Evolutionary conservation across 2,329 filamentous ascomycete genomes (phyloP), one percentile per base, ranked within the genome.

Genomic region (Pseudonectria buxi): DNA sequence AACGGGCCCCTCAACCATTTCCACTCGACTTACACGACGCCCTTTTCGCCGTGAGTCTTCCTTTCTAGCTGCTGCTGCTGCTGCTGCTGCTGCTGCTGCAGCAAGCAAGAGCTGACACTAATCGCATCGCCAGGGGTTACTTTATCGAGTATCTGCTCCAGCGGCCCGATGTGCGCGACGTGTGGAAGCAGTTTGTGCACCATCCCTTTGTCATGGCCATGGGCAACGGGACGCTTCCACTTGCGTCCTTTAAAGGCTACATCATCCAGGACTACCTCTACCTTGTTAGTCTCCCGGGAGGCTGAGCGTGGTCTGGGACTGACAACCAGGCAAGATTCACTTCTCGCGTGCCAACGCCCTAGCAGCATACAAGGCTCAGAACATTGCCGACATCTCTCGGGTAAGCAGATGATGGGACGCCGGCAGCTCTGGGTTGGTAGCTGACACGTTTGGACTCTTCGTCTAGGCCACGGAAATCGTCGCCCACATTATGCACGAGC

Each of bases 241-340:
- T 83, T 1, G 76, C 83, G 28, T 81, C 79, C 0, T 96, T 95
- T 68, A 92, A 88, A 58, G 74, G 83, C 26, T 96, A 95, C 56
- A 76, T 96, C 37, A 73, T 92, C 9, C 90, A 96, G 51, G 90
- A 96, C 53, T 95, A 95, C 53, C 69, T 95, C 4, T 96, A 92
- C 54, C 65, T 95, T 28, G 84, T 92, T 51, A 28, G 70, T 54
- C 12, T 13, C 10, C 24, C 24, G 12, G 1, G 11, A 4, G 3
- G 13, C 13, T 4, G 10, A 12, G 10, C 7, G 29, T 37, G 35
- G 40, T 12, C 6, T 14, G 12, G 26, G 12, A 13, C 33, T 26
- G 18, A 28, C 2, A 10, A 9, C 26, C 4, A 7, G 5, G 10
- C 6, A 18, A 88, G 82, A 73, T 84, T 30, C 89, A 95, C 53